phyloP scores from a whole-genome alignment of 331 rosid species.

The Quercus phellos region DNA sequence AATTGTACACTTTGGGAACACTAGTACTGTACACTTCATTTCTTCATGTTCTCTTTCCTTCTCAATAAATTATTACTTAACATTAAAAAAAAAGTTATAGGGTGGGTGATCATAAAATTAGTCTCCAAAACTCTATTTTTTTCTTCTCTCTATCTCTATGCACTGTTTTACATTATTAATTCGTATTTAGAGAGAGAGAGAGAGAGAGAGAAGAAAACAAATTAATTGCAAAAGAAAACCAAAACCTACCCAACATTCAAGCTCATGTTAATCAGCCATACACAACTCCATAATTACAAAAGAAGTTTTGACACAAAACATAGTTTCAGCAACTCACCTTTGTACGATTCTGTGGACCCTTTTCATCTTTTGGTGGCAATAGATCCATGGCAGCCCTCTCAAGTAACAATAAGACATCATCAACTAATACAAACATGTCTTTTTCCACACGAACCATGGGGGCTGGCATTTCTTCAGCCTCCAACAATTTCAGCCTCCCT shows the following conservation, averaged over 20 bases:
- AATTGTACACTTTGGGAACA: not conserved
- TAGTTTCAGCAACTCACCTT: conserved; percentile 53
- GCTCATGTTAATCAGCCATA: not conserved
- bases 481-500: conserved; percentile 54
- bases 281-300: not conserved
- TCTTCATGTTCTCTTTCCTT: not conserved
- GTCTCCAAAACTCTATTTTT: not conserved
- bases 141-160: not conserved
- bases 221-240: no score
- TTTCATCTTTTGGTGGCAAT: conserved; percentile 98
- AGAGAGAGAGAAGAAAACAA: no score
- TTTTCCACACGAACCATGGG: conserved; percentile 84
- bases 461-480: conserved; percentile 76
- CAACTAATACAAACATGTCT: conserved; percentile 81
- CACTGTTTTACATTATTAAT: no score
- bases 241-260: no score
- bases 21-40: not conserved
- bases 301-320: not conserved
- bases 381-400: conserved; percentile 97
- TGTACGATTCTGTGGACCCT: conserved; percentile 98
- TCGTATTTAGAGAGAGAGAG: no score
- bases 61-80: not conserved
- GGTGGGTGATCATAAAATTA: not conserved
- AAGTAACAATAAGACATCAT: conserved; percentile 73
- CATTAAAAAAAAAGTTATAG: not conserved